These are phyloP conservation scores for Ramichloridium luteum DNA, from an alignment of 2,329 filamentous ascomycete species.

Conservation along the genomic window DNA sequence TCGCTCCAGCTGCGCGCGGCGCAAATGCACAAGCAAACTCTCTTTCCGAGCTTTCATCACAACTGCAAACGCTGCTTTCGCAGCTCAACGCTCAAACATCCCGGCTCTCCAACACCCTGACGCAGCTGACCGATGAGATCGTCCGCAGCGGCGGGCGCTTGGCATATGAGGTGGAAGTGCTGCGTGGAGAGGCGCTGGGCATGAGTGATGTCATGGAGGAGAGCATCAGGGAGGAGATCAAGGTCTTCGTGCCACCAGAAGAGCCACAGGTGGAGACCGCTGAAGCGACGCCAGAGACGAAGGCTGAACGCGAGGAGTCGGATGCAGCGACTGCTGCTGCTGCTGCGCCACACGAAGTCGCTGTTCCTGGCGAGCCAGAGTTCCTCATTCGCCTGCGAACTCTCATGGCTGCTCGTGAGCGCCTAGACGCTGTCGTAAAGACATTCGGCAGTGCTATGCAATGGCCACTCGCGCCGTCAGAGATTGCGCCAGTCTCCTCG, in stretches of 20 bases:
- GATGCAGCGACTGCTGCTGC: background rate
- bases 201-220: constrained; percentile 68
- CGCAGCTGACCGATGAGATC: constrained; percentile 88
- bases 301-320: constrained; percentile 2
- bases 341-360: no score
- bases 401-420: constrained; percentile 65
- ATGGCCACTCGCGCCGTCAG: constrained; percentile 81
- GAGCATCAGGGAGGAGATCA: constrained; percentile 57
- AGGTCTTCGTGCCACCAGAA: constrained; percentile 46
- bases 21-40: constrained; percentile 37
- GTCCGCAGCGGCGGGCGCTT: constrained; percentile 75
- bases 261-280: constrained; percentile 6
- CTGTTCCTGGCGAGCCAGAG: constrained; percentile 15
- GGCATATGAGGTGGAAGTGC: constrained; percentile 86
- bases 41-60: constrained; percentile 64
- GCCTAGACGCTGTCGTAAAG: constrained; percentile 81
- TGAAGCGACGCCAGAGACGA: constrained; percentile 1
- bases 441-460: constrained; percentile 93
- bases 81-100: constrained; percentile 83
- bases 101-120: constrained; percentile 66
- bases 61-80: constrained; percentile 73
- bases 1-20: constrained; percentile 37
- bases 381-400: constrained; percentile 72
- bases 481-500: constrained; percentile 72
- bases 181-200: constrained; percentile 77